A percentile compares a stretch with the other conserved stretches of the same genome.
These are phyloP conservation scores for Xerocomellus intermedius DNA, from an alignment of 768 basidiomycete species.

Conservation along the genomic window DNA sequence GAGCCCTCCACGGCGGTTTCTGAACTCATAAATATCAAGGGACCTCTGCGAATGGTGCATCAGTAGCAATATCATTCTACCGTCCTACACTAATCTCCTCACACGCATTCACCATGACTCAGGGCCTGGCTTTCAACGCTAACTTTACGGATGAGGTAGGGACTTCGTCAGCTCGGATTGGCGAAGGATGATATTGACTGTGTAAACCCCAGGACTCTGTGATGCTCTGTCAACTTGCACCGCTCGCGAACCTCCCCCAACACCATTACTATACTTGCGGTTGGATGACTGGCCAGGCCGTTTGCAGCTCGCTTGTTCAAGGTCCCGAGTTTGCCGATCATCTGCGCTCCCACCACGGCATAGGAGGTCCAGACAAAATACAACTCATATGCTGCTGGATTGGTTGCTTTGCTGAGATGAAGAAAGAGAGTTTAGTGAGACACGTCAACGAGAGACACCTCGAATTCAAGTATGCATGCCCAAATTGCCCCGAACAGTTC, in stretches of 20 bases:
- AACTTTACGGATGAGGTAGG: constrained; percentile 15
- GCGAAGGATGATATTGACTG: constrained; percentile 1
- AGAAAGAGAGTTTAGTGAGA: constrained; percentile 27
- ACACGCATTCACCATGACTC: constrained; percentile 3
- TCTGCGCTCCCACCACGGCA: constrained; percentile 18
- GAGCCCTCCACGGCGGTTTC: constrained; percentile 18
- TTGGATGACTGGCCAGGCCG: constrained; percentile 2
- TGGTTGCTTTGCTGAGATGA: constrained; percentile 20
- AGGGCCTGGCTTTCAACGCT: not conserved
- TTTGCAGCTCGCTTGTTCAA: constrained; percentile 10
- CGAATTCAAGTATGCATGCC: constrained; percentile 13
- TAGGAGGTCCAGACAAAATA: constrained; percentile 16
- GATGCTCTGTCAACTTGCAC: not conserved
- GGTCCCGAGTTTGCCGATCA: constrained; percentile 18
- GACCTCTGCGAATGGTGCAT: constrained; percentile 1
- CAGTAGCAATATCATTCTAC: not conserved
- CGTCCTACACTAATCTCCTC: not conserved
- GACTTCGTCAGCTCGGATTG: not conserved
- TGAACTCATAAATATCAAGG: constrained; percentile 19
- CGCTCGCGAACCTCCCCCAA: not conserved
- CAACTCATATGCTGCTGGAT: constrained; percentile 17
- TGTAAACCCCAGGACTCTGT: constrained; percentile 5
- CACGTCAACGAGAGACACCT: constrained; percentile 30
- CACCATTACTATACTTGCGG: constrained; percentile 12
- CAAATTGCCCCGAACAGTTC: constrained; percentile 21